A percentile compares a stretch with the other conserved stretches of the same genome.
Evolutionary conservation across 2,329 filamentous ascomycete species (phyloP).

Genomic region (Monosporascus sp.): DNA sequence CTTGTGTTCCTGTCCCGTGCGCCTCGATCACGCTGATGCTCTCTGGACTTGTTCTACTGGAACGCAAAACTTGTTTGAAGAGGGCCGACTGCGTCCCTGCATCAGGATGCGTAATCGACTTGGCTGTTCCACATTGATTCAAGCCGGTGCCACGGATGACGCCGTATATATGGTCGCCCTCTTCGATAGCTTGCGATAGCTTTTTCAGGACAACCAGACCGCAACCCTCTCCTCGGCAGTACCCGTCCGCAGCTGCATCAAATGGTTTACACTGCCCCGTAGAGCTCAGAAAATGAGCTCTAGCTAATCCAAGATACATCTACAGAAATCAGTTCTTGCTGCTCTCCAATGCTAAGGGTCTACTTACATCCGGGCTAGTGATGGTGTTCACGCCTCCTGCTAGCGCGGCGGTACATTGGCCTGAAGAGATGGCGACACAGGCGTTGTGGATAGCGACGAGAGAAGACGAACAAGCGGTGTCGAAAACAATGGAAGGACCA

Average conservation of each 20-base stretch:
- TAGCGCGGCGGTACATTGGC: constrained; percentile 13
- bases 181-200: constrained; percentile 7
- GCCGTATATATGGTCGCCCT: constrained; percentile 11
- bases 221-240: constrained; percentile 10
- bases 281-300: constrained; percentile 10
- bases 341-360: neutral
- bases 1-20: constrained; percentile 63
- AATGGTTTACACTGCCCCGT: constrained; percentile 9
- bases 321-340: constrained; percentile 1
- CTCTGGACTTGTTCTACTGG: constrained; percentile 50
- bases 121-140: constrained; percentile 13
- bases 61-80: constrained; percentile 50
- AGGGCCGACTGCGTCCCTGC: constrained; percentile 10
- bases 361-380: constrained; percentile 12
- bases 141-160: constrained; percentile 8
- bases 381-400: constrained; percentile 16
- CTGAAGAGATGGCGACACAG: constrained; percentile 7
- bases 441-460: constrained; percentile 27
- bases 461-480: constrained; percentile 29
- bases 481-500: constrained; percentile 18
- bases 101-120: constrained; percentile 20
- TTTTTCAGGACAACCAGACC: constrained; percentile 9
- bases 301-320: constrained; percentile 14
- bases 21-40: constrained; percentile 60
- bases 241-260: constrained; percentile 8